Evolutionary conservation across 139 green algal genomes (phyloP), one percentile per base, ranked within the genome.

Genomic region (Dunaliella primolecta): DNA sequence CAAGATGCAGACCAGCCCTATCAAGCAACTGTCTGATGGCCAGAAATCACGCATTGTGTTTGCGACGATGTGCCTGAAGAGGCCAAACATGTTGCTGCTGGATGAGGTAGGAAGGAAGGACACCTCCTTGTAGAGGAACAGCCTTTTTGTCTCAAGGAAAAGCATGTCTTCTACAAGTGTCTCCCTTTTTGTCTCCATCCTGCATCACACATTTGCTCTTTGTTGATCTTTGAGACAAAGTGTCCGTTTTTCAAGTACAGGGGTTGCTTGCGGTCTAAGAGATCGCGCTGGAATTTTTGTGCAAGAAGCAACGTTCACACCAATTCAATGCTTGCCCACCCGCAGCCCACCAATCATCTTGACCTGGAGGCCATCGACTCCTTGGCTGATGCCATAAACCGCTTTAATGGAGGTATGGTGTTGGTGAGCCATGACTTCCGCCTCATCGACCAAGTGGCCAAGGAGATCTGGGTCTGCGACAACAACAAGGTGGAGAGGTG

Each of bases 321-420:
- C n/a, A n/a, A n/a, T n/a, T n/a, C n/a, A n/a, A n/a, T n/a, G n/a
- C n/a, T n/a, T n/a, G n/a, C n/a, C n/a, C n/a, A n/a, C 30, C 3
- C 75, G 11, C 80, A 80, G 88, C 93, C 94, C 37, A 97, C 94
- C 38, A 97, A 97, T 85, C 96, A 99, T 85, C 86, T 99, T 84
- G 96, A 99, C 89, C 98, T 99, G 86, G 96, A 99, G 88, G 93
- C 94, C 15, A 98, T 98, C 80, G 96, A 98, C 89, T 95, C 93
- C 29, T 89, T 98, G 33, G 96, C 96, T 0, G 89, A 94, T 32
- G 96, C 96, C 24, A 96, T 99, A 90, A 97, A 98, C 56, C 46
- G 86, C 37, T 89, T 86, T 78, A 85, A 98, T 82, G 97, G 97
- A 37, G 95, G 96, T 81, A 87, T 98, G 84, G 94, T 98, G 81